A percentile compares a stretch with the other conserved stretches of the same genome.
phyloP scores from a whole-genome alignment of 441 rosid genomes.

The Lepidium campestre region DNA sequence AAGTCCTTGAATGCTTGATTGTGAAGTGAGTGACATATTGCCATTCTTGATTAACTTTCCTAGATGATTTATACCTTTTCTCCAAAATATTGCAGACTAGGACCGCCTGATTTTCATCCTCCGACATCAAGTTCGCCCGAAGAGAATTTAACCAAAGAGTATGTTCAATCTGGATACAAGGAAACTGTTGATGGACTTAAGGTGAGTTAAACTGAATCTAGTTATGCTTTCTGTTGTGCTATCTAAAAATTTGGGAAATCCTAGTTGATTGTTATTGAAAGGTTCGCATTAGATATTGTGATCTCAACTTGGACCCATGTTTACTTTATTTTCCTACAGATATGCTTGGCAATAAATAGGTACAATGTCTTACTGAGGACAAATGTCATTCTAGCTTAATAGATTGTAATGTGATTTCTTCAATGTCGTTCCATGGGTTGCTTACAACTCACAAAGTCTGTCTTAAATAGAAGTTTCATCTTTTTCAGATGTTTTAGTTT shows the following conservation, averaged over 20 bases:
- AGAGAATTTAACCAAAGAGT: slow-evolving; percentile 85
- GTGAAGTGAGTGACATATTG: neutral
- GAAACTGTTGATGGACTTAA: slow-evolving; percentile 97
- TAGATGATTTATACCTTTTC: slow-evolving; percentile 15
- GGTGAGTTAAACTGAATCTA: slow-evolving; percentile 40
- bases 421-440: neutral
- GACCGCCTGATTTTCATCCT: slow-evolving; percentile 94
- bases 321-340: neutral
- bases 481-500: neutral
- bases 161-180: slow-evolving; percentile 79
- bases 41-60: slow-evolving; percentile 13
- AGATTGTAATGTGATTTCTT: slow-evolving; percentile 12
- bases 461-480: neutral
- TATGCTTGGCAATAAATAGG: neutral
- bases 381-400: slow-evolving; percentile 5
- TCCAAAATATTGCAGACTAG: slow-evolving; percentile 55
- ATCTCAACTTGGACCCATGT: slow-evolving; percentile 2
- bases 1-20: slow-evolving; percentile 6
- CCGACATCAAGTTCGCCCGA: slow-evolving; percentile 85
- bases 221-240: neutral
- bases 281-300: neutral
- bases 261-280: neutral
- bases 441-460: neutral
- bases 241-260: neutral
- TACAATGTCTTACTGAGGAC: neutral